These are phyloP conservation scores for Crithidia thermophila DNA, from an alignment of 208 protist genomes.

Conservation along the genomic window DNA sequence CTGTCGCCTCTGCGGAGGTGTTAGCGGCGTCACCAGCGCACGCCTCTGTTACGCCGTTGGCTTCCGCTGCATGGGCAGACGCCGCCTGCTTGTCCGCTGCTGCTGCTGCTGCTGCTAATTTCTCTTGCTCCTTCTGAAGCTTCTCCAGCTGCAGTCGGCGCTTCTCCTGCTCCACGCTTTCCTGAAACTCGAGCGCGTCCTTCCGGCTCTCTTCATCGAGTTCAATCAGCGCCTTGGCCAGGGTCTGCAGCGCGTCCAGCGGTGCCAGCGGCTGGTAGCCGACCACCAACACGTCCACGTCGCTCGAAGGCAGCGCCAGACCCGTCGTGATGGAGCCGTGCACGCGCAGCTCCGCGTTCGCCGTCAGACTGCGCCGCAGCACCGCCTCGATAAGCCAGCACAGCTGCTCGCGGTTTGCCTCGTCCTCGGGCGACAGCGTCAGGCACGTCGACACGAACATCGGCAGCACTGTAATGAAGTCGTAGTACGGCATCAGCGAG, in stretches of 20 bases:
- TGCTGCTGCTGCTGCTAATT: background rate
- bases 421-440: conserved; percentile 43
- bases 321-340: conserved; percentile 82
- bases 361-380: conserved; percentile 33
- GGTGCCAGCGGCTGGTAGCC: conserved; percentile 71
- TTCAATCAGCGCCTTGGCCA: conserved; percentile 61
- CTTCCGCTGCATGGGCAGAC: background rate
- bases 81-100: background rate
- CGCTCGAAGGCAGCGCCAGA: conserved; percentile 75
- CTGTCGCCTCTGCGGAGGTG: too few species aligned
- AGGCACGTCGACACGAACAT: conserved; percentile 72
- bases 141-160: conserved; percentile 12
- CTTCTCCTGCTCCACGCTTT: conserved; percentile 38
- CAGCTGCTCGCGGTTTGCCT: conserved; percentile 53
- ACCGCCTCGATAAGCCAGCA: conserved; percentile 67
- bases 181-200: conserved; percentile 31
- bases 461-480: conserved; percentile 62
- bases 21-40: too few species aligned
- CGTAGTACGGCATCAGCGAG: conserved; percentile 37
- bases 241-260: conserved; percentile 65
- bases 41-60: too few species aligned
- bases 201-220: conserved; percentile 45
- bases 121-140: background rate
- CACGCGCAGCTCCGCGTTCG: conserved; percentile 56
- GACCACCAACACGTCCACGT: conserved; percentile 83